Conservation (phyloP, 1,284 basidiomycete genomes). For the Psilocybe mexicana region DNA sequence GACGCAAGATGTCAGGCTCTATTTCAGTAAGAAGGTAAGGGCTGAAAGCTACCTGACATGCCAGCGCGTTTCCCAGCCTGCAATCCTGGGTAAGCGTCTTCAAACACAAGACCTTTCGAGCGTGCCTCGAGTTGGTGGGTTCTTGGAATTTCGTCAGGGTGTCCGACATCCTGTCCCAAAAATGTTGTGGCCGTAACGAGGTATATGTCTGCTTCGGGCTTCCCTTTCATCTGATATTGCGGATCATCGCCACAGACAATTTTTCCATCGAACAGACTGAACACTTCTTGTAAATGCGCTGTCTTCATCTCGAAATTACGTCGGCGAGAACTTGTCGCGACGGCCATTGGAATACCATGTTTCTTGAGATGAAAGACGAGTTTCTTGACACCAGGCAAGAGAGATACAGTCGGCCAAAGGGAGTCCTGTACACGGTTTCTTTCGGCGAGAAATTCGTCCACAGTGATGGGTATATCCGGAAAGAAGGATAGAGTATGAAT, state of each 20-base stretch:
- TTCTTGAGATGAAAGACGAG: constrained; percentile 66
- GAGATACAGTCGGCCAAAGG: constrained; percentile 64
- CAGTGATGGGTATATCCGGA: constrained; percentile 62
- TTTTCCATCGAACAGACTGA: constrained; percentile 58
- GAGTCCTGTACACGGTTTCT: constrained; percentile 60
- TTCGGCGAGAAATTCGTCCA: constrained; percentile 57
- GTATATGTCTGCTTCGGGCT: constrained; percentile 77
- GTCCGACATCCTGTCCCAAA: constrained; percentile 57
- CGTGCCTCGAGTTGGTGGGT: constrained; percentile 50
- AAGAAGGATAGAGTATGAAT: constrained; percentile 72
- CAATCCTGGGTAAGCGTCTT: constrained; percentile 73
- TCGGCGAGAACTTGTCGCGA: constrained; percentile 72
- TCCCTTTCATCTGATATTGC: constrained; percentile 49
- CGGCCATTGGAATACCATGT: constrained; percentile 69
- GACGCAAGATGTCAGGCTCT: constrained; percentile 1
- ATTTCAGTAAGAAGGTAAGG: not conserved
- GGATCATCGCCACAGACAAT: constrained; percentile 72
- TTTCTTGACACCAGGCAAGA: constrained; percentile 67
- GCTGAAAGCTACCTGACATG: constrained; percentile 65
- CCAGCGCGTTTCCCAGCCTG: constrained; percentile 77
- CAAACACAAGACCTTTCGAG: constrained; percentile 68
- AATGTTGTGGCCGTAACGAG: constrained; percentile 61
- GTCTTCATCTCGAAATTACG: constrained; percentile 69
- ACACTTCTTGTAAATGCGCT: constrained; percentile 53
- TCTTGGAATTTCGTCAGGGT: constrained; percentile 35